Percentiles rank a stretch among this genome's conserved stretches.
Conservation (phyloP, 441 rosid genomes). For the Populus hybrid region DNA sequence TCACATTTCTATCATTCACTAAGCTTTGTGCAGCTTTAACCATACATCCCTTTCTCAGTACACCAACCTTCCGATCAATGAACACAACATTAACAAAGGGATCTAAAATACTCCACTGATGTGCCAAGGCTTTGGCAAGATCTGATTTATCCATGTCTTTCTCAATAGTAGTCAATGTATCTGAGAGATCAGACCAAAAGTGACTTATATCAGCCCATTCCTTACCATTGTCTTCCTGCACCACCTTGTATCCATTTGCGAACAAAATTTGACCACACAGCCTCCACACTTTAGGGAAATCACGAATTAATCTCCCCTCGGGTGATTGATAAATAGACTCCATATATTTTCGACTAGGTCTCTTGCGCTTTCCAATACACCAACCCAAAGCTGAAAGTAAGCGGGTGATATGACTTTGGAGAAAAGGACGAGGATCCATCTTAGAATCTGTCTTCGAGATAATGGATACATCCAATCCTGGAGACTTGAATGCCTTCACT, state of each 20-base stretch:
- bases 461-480: conserved; percentile 29
- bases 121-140: conserved; percentile 44
- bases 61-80: conserved; percentile 68
- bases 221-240: conserved; percentile 41
- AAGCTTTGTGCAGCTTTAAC: conserved; percentile 60
- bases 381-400: conserved; percentile 66
- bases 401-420: conserved; percentile 48
- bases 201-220: conserved; percentile 70
- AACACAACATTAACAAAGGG: conserved; percentile 82
- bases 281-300: conserved; percentile 83
- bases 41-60: conserved; percentile 67
- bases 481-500: conserved; percentile 28
- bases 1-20: conserved; percentile 27
- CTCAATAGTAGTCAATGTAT: conserved; percentile 48
- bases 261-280: conserved; percentile 51
- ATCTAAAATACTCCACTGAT: conserved; percentile 70
- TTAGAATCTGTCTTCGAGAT: conserved; percentile 39
- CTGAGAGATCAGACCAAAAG: conserved; percentile 67
- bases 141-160: conserved; percentile 48
- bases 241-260: conserved; percentile 36
- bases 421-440: conserved; percentile 73
- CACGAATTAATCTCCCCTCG: conserved; percentile 57
- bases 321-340: conserved; percentile 71
- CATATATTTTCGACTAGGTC: conserved; percentile 52
- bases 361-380: conserved; percentile 55